phyloP scores from a whole-genome alignment of 202 grass and related monocot species.

The Cymbopogon flexuosus region DNA sequence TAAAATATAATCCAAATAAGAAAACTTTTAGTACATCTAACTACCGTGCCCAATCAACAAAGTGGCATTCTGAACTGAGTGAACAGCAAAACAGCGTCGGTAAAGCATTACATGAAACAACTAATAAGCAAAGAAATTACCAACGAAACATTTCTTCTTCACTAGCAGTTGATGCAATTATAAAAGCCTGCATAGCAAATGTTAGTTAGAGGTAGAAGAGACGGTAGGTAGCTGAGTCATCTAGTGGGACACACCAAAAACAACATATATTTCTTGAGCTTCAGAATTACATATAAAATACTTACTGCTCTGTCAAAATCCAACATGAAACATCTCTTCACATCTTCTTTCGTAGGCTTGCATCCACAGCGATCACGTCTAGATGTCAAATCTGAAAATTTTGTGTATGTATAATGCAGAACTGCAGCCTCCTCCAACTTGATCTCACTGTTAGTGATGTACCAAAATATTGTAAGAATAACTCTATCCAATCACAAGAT shows the following conservation, averaged over 20 bases:
- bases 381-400: conserved; percentile 95
- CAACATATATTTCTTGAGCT: background rate
- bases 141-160: conserved; percentile 96
- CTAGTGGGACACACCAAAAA: background rate
- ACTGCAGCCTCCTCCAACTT: conserved; percentile 96
- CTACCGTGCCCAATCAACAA: background rate
- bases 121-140: conserved; percentile 38
- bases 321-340: conserved; percentile 98
- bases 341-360: conserved; percentile 91
- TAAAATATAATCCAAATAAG: background rate
- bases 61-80: background rate
- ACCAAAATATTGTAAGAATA: conserved; percentile 3
- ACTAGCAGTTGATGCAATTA: conserved; percentile 93
- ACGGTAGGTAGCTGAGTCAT: background rate
- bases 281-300: conserved; percentile 3
- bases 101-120: background rate
- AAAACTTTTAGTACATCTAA: conserved; percentile 12
- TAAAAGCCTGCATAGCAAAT: conserved; percentile 64
- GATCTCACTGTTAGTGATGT: conserved; percentile 50
- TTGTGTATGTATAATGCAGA: conserved; percentile 91
- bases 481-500: background rate
- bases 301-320: conserved; percentile 95
- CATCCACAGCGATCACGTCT: conserved; percentile 93
- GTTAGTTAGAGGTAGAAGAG: conserved; percentile 11
- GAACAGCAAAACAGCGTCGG: background rate